phyloP scores from a whole-genome alignment of 371 early-diverging fungal species.

The Mucor plumbeus region DNA sequence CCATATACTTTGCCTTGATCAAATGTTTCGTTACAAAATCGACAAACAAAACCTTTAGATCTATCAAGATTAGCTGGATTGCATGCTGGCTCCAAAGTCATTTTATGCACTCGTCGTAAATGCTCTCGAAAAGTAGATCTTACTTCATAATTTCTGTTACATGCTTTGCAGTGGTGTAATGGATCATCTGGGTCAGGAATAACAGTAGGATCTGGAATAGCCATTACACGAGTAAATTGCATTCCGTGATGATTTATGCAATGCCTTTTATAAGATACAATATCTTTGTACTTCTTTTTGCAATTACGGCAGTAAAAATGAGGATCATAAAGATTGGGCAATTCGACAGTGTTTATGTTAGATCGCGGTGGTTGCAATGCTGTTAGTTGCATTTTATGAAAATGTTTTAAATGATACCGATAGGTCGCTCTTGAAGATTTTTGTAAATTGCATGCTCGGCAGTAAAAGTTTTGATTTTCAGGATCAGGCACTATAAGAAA shows the following conservation, averaged over 20 bases:
- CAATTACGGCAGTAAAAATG: slow-evolving; percentile 5
- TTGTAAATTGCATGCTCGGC: background rate
- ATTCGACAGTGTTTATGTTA: background rate
- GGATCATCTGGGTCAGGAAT: slow-evolving; percentile 6
- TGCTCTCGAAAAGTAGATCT: background rate
- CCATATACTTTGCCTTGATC: background rate
- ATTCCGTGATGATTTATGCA: background rate
- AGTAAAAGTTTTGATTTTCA: slow-evolving; percentile 5
- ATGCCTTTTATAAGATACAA: background rate
- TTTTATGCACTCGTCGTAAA: background rate
- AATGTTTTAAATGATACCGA: background rate
- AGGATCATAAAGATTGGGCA: background rate
- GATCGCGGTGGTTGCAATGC: background rate
- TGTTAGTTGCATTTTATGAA: slow-evolving; percentile 5
- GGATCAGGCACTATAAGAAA: background rate
- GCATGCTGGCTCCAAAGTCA: background rate
- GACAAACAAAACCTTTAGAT: background rate
- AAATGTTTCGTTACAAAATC: background rate
- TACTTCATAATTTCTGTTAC: background rate
- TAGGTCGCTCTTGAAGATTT: background rate
- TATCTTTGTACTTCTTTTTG: background rate
- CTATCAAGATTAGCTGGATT: slow-evolving; percentile 5
- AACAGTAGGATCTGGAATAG: slow-evolving; percentile 1
- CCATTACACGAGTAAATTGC: background rate
- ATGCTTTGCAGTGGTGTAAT: background rate